Evolutionary conservation across 176 grass and related monocot genomes (phyloP).

Genomic region (Oryza meyeriana): DNA sequence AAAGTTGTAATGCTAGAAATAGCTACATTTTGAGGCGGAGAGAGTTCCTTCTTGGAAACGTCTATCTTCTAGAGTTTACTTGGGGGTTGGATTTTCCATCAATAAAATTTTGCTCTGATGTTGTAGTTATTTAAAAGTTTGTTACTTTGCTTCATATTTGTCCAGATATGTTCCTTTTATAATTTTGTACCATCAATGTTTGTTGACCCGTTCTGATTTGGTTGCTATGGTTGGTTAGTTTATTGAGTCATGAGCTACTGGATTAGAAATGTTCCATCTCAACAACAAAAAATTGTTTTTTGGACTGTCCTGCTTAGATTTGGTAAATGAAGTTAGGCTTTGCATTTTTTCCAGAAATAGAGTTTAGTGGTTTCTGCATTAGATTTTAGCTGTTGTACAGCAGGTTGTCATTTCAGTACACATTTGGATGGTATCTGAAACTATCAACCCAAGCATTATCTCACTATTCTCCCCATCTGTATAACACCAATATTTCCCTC

Average conservation of each 20-base stretch:
- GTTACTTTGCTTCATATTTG: not conserved
- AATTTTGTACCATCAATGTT: not conserved
- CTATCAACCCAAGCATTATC: conserved; percentile 7
- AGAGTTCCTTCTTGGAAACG: not conserved
- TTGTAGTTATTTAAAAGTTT: not conserved
- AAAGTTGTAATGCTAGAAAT: no score
- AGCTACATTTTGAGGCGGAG: no score
- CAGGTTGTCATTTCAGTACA: not conserved
- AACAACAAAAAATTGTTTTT: not conserved
- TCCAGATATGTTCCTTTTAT: not conserved
- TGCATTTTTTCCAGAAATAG: not conserved
- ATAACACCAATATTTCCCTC: not conserved
- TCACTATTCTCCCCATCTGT: not conserved
- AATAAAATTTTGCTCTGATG: not conserved
- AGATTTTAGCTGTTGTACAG: not conserved
- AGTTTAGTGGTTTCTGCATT: not conserved
- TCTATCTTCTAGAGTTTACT: conserved; percentile 11
- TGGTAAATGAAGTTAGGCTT: not conserved
- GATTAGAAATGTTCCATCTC: not conserved
- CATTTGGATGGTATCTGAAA: not conserved
- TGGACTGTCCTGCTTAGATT: not conserved
- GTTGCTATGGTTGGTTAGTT: not conserved
- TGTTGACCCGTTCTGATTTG: not conserved
- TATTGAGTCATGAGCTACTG: not conserved
- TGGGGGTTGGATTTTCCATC: not conserved